Evolutionary conservation across 768 basidiomycete genomes (phyloP).

Genomic region (Suillus americanus): DNA sequence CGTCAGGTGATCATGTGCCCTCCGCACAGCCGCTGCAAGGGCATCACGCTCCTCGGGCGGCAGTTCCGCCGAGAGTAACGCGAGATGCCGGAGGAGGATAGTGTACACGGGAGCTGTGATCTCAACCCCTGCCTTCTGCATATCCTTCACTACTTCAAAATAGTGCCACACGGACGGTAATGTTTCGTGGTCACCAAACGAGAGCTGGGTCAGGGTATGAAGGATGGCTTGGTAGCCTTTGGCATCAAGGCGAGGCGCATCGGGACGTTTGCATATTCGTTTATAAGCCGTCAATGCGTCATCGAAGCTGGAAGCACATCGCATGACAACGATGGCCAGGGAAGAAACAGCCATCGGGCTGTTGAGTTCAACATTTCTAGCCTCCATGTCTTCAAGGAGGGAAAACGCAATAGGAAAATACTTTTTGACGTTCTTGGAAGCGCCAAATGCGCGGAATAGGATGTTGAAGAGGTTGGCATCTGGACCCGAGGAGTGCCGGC

Average conservation of each 20-base stretch:
- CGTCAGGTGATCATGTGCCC: conserved; percentile 74
- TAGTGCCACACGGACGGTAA: conserved; percentile 53
- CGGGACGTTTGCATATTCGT: conserved; percentile 30
- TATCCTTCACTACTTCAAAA: conserved; percentile 77
- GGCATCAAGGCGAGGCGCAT: conserved; percentile 43
- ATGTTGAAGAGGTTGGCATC: conserved; percentile 55
- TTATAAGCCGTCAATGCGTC: conserved; percentile 67
- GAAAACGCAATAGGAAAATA: conserved; percentile 47
- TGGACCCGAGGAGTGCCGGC: conserved; percentile 41
- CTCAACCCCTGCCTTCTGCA: conserved; percentile 63
- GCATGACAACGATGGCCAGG: conserved; percentile 67
- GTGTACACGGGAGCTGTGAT: conserved; percentile 65
- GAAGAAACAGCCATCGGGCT: conserved; percentile 48
- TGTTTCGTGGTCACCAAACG: conserved; percentile 41
- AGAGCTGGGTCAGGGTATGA: conserved; percentile 58
- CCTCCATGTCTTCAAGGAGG: conserved; percentile 68
- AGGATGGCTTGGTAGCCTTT: conserved; percentile 66
- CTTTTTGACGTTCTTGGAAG: conserved; percentile 44
- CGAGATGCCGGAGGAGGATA: conserved; percentile 60
- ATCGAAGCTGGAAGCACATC: conserved; percentile 47
- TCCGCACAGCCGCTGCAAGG: conserved; percentile 52
- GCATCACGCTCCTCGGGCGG: conserved; percentile 26
- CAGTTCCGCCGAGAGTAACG: conserved; percentile 37
- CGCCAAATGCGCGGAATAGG: conserved; percentile 48
- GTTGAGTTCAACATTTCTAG: conserved; percentile 44